phyloP scores from a whole-genome alignment of 2,329 filamentous ascomycete species.

The Aphanoascus verrucosus region DNA sequence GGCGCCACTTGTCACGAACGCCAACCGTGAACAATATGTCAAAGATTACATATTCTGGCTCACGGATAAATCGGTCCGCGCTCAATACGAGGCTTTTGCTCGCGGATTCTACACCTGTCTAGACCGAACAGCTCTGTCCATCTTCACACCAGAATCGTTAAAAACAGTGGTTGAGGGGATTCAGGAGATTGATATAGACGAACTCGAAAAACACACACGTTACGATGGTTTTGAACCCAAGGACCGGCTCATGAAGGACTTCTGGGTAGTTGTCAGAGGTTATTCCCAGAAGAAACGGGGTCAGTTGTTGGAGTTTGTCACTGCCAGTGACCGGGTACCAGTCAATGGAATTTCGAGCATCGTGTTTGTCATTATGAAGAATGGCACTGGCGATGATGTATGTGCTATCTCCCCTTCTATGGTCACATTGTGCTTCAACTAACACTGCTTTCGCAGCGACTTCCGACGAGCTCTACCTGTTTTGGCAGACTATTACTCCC shows the following conservation, averaged over 20 bases:
- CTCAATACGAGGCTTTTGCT: constrained; percentile 71
- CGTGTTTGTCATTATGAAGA: constrained; percentile 72
- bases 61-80: constrained; percentile 62
- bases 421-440: not conserved
- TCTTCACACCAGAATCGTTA: constrained; percentile 61
- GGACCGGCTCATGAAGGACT: constrained; percentile 61
- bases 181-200: constrained; percentile 65
- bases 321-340: constrained; percentile 79
- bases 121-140: constrained; percentile 55
- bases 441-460: constrained; percentile 23
- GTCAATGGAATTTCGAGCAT: constrained; percentile 74
- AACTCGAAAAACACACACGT: constrained; percentile 58
- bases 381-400: constrained; percentile 51
- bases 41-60: constrained; percentile 77
- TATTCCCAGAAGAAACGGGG: constrained; percentile 55
- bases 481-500: constrained; percentile 82
- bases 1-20: constrained; percentile 65
- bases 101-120: constrained; percentile 70
- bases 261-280: constrained; percentile 73
- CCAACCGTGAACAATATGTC: constrained; percentile 68
- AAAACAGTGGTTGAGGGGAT: constrained; percentile 74
- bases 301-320: constrained; percentile 83
- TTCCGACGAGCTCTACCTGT: constrained; percentile 87
- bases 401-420: constrained; percentile 17
- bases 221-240: constrained; percentile 67